Base-by-base conservation (phyloP, 148 eudicot species). In the Camellia sinensis region DNA sequence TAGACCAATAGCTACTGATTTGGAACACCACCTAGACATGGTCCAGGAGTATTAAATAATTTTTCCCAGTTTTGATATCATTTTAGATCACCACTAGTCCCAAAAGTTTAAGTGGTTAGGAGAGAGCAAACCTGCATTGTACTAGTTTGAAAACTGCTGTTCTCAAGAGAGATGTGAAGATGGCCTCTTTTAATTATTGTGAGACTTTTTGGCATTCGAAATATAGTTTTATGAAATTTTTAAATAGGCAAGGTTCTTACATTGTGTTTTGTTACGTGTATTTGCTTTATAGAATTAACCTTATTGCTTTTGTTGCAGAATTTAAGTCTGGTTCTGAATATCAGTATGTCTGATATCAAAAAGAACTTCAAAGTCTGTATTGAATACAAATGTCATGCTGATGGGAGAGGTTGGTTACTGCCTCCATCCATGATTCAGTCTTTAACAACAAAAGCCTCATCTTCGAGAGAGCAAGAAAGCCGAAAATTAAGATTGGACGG, bases 351-450 rank as follows among this genome's bases (percentile, higher is more conserved):
- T 12, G 91, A 89, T 79, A 81, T 93, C 72, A 90, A 87, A 73
- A 86, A 86, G 81, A 87, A 81, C 75, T 85, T 93, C 86, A 91
- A 81, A 76, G 83, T 50, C 80, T 93, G 41, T 91, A 90, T n/a
- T 46, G 89, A 91, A 60, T 93, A 91, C 73, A n/a, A 93, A 89
- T 69, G 83, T 78, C 48, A 85, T 85, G 86, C 88, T 93, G 78
- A 87, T n/a, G 95, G 77, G 93, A 93, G 56, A 86, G 87, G 78
- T 65, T 93, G 80, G 76, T 80, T 50, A 54, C 82, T 76, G 81
- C 95, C n/a, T 41, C 91, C 87, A 64, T 88, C 89, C 18, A 85
- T 85, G 88, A 87, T 92, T 40, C 83, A 73, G 67, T 77, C 83
- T 82, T 75, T 89, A 73, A 79, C 89, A 67, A 73, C 61, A 8